Evolutionary conservation across 208 protist species (phyloP), one percentile per base, ranked within the genome.

Genomic region (Trypanosoma caninum): DNA sequence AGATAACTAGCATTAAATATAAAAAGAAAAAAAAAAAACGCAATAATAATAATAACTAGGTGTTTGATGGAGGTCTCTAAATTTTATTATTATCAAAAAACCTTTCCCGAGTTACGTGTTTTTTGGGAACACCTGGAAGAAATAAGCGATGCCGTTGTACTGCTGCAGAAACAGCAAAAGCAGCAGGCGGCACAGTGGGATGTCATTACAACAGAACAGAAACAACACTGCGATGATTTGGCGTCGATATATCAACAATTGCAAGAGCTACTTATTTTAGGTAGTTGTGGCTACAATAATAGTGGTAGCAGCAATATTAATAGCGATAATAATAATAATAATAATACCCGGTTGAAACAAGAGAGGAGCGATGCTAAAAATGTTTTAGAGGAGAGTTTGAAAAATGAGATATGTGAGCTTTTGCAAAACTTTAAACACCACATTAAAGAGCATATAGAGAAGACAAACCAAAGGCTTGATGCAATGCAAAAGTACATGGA

Each of bases 341-440:
- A 22, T 41, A 13, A 40, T 22, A 40, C 34, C 56, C 5, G 13
- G 16, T 27, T 55, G 22, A 33, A 11, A n/a, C 14, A 14, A n/a
- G 20, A 37, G 11, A 51, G 38, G 25, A 8, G 34, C 13, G 16
- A 5, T 30, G 45, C 3, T 18, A 25, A 11, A 25, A 27, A 0
- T 13, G 6, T 35, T 33, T 37, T 33, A 16, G 3, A 54, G n/a
- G 35, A 47, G 11, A 23, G 37, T 14, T 22, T 53, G 13, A 20
- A 14, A 22, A 35, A 8, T 53, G 62, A 56, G 31, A 23, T 76
- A 7, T 38, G 30, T 35, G 56, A 76, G 3, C 22, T 76, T n/a
- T 37, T 76, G 41, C 33, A 48, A 23, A 69, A 76, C 56, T 71
- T 71, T 33, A 70, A 48, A 56, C 23, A 56, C 6, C 37, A 71